Base-by-base conservation (phyloP, 2,329 filamentous ascomycete genomes). In the Grosmannia penicillata region DNA sequence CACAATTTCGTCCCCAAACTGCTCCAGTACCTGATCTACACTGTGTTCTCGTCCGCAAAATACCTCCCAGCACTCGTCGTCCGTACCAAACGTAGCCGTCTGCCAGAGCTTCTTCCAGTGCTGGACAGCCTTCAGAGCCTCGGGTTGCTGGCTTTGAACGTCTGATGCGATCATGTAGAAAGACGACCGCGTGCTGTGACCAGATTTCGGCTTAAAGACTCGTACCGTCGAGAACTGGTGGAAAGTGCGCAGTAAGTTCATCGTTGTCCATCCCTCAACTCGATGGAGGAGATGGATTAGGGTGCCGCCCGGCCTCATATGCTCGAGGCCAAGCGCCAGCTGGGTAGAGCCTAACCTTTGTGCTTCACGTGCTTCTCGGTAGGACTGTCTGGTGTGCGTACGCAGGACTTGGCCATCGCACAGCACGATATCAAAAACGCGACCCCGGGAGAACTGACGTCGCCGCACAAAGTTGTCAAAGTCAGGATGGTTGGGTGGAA, bases 161-260 rank as follows among this genome's bases (percentile, higher is more conserved):
- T 60, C 46, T 2, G 49, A 58, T 2, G 67, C 68, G 9, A 74
- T 43, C 47, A 72, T 53, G 46, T 75, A 74, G 44, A 72, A 75
- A 0, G 66, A 71, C 0, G 61, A 66, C 4, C 60, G 52, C 17
- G 51, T 63, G 2, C 46, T 48, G 41, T 73, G 65, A 3, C 41
- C 46, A 1, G 8, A 48, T 2, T 8, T 44, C 0, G 64, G 65
- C 47, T 74, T 75, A 48, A 58, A 64, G 0, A 70, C 44, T 18
- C 41, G 30, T 0, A 72, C 46, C 0, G 48, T 32, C 0, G 64
- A 52, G 39, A 73, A 67, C n/a, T 50, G 47, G 13, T 38, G 45
- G 29, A 73, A 65, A 0, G 43, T 48, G 13, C 56, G 47, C 9
- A 74, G 31, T 0, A 64, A 33, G 0, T 47, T 32, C 2, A 62